Evolutionary conservation across 2,329 filamentous ascomycete genomes (phyloP), one percentile per base, ranked within the genome.

Genomic region (Sphaceloma murrayae): DNA sequence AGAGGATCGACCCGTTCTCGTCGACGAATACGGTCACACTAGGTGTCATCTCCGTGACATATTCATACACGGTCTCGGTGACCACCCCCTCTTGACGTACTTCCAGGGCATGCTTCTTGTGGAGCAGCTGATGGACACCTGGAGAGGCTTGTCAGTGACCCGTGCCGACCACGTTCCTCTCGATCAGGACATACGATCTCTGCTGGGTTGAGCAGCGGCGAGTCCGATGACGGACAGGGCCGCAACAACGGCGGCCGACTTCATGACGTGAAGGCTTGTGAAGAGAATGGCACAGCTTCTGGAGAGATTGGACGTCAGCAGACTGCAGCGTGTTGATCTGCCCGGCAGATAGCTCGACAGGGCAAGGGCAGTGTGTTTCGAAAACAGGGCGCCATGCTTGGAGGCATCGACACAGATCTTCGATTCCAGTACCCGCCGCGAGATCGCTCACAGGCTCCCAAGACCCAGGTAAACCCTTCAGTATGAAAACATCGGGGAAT

Each of bases 1-100:
- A 67, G 48, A 77, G 51, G 2, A 68, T 64, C n/a, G 69, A 64
- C 45, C 76, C 75, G 46, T 70, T 58, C 51, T 72, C 62, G 54
- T 83, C 69, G 34, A 81, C 74, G 60, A 74, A 81, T 53, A 82
- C 69, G 19, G 78, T 57, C 16, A 70, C 67, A 39, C 73, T 64
- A 47, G 72, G 63, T 4, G 68, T 65, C 7, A 65, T 52, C 29
- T 68, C 62, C 29, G 67, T 69, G 9, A 66, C 58, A 22, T 56
- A 51, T 38, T 53, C n/a, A n/a, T n/a, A n/a, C n/a, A n/a, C 44
- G 44, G 57, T 51, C 31, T 58, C 56, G 33, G 63, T 60, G 34
- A 65, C 31, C 11, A 29, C n/a, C n/a, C n/a, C n/a, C n/a, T n/a
- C n/a, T n/a, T n/a, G n/a, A n/a, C n/a, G n/a, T n/a, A n/a, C n/a